These are phyloP conservation scores for Raphanus sativus DNA, from an alignment of 345 rosid species.

Conservation along the genomic window DNA sequence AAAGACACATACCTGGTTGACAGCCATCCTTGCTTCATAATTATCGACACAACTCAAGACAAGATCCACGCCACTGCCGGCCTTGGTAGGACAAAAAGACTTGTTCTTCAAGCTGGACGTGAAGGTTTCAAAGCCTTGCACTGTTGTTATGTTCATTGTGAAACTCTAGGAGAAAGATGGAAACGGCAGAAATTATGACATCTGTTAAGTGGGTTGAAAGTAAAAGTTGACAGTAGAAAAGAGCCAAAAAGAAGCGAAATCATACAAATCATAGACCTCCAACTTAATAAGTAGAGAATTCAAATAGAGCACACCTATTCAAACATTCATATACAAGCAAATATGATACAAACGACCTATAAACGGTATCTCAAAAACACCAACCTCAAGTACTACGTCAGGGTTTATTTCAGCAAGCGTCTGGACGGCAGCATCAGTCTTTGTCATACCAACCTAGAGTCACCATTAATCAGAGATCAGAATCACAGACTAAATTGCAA, in stretches of 20 bases:
- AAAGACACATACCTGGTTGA: constrained; percentile 75
- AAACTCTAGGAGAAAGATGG: constrained; percentile 56
- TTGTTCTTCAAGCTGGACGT: constrained; percentile 70
- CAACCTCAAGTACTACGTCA: constrained; percentile 75
- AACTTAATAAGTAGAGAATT: not conserved
- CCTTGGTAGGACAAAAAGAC: constrained; percentile 61
- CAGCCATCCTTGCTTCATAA: constrained; percentile 95
- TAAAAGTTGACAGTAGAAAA: not conserved
- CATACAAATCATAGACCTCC: constrained; percentile 1
- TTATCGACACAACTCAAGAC: constrained; percentile 97
- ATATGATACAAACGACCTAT: too few species aligned
- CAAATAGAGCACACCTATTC: not conserved
- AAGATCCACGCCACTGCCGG: constrained; percentile 88
- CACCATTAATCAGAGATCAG: constrained; percentile 5
- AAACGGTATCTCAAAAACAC: too few species aligned
- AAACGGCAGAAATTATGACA: not conserved
- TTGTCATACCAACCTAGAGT: constrained; percentile 88
- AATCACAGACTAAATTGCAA: not conserved
- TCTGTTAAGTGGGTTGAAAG: not conserved
- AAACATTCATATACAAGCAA: too few species aligned
- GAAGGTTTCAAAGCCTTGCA: constrained; percentile 92
- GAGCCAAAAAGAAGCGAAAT: not conserved
- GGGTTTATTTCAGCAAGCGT: constrained; percentile 94
- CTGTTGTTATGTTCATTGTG: constrained; percentile 87
- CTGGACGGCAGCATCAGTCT: constrained; percentile 99